Percentiles rank a stretch among this genome's conserved stretches.
Evolutionary conservation across 2,329 filamentous ascomycete genomes (phyloP).

Genomic region (Colletotrichum gloeosporioides): DNA sequence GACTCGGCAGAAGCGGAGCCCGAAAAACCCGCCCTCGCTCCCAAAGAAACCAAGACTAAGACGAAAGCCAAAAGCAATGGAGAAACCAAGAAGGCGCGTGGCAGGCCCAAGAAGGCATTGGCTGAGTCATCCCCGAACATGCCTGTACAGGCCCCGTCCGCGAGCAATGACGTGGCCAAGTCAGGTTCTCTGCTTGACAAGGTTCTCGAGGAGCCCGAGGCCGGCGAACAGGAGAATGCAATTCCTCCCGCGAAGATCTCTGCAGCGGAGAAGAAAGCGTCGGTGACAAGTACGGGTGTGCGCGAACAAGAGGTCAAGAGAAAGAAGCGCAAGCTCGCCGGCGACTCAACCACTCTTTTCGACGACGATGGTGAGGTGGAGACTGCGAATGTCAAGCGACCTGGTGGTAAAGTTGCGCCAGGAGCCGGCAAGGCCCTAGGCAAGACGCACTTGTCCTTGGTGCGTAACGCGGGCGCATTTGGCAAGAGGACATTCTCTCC

Average conservation of each 20-base stretch:
- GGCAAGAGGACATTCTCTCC: slow-evolving; percentile 69
- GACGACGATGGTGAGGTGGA: slow-evolving; percentile 62
- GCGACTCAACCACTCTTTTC: slow-evolving; percentile 69
- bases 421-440: slow-evolving; percentile 23
- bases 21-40: slow-evolving; percentile 15
- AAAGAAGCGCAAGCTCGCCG: slow-evolving; percentile 77
- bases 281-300: slow-evolving; percentile 32
- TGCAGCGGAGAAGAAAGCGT: slow-evolving; percentile 12
- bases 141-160: slow-evolving; percentile 27
- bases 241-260: slow-evolving; percentile 33
- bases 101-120: slow-evolving; percentile 52
- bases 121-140: slow-evolving; percentile 52
- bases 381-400: slow-evolving; percentile 29
- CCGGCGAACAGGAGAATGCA: slow-evolving; percentile 28
- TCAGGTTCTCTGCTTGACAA: slow-evolving; percentile 41
- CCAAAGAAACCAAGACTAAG: slow-evolving; percentile 28
- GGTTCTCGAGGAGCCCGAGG: slow-evolving; percentile 41
- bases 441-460: slow-evolving; percentile 43
- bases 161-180: slow-evolving; percentile 34
- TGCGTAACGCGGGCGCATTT: slow-evolving; percentile 49
- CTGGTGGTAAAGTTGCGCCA: slow-evolving; percentile 37
- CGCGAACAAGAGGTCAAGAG: slow-evolving; percentile 53
- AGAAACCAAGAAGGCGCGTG: slow-evolving; percentile 42
- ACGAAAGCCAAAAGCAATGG: slow-evolving; percentile 15
- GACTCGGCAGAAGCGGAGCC: not conserved